Base-by-base conservation (phyloP, 2,329 filamentous ascomycete species). In the Epichloe coenophiala region DNA sequence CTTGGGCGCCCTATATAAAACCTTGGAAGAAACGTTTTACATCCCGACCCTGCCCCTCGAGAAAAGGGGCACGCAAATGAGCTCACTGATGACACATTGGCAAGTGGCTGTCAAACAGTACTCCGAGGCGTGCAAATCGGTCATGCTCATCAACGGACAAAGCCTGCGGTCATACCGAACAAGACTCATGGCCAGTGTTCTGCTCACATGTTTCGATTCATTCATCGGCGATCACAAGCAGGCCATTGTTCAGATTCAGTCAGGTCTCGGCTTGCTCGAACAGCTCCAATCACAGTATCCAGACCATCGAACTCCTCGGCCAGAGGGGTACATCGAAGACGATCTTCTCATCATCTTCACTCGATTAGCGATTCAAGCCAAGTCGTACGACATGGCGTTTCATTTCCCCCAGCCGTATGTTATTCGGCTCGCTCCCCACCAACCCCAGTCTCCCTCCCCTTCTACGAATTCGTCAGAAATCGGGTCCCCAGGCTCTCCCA, bases 301-400 rank as follows among this genome's bases (percentile, higher is more conserved):
- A 42, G 49, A 45, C 9, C 41, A 52, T 31, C 53, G 44, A 33
- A 50, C 35, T 17, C 49, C 54, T 8, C 39, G 45, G 8, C 42
- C 54, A 13, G 72, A 71, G 48, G 74, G 76, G 50, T 68, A 74
- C 0, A 69, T 78, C 5, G 76, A 80, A 54, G 71, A 77, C 47
- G 80, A 83, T 58, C 68, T 83, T 27, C 69, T 78, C 5, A 76
- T 78, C 47, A 81, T 83, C 68, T 83, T 83, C 57, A 81, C 76
- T 1, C 73, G 80, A 4, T 68, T 83, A 2, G 78, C 78, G 2
- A 80, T 83, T 42, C 80, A 83, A 60, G 80, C 80, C 42, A 83
- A 83, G 59, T 81, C 78, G 0, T 83, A 83, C 59, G 80, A 83
- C 57, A 78, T 83, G 77, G 80, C 80, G 35, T 83, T 83, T 58